These are phyloP conservation scores for Globisporangium recalcitrans DNA, from an alignment of 352 stramenopile species.

Conservation along the genomic window DNA sequence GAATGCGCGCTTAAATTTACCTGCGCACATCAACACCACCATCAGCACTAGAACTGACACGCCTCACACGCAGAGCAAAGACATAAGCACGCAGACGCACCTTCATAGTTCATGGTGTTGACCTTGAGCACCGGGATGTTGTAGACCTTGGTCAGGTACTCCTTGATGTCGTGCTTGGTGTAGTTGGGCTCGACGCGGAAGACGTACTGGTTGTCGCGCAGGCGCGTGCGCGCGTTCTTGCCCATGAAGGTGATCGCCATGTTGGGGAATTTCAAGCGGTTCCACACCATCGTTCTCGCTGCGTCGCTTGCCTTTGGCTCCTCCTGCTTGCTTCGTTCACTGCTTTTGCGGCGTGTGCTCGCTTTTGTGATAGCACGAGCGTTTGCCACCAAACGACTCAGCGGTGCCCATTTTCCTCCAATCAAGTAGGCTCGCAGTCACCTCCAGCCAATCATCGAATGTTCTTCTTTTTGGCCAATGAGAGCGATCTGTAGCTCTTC, in stretches of 20 bases:
- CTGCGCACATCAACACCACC: constrained; percentile 20
- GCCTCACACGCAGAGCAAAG: no score
- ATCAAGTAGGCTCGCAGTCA: not conserved
- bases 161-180: constrained; percentile 97
- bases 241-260: constrained; percentile 86
- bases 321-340: not conserved
- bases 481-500: not conserved
- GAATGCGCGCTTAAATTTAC: constrained; percentile 88
- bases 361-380: not conserved
- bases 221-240: constrained; percentile 71
- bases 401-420: constrained; percentile 14
- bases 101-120: constrained; percentile 94
- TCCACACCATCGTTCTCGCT: constrained; percentile 70
- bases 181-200: constrained; percentile 94
- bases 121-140: constrained; percentile 92
- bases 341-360: not conserved
- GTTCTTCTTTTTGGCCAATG: constrained; percentile 25
- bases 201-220: constrained; percentile 82
- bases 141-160: constrained; percentile 97
- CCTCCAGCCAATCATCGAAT: constrained; percentile 24
- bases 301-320: constrained; percentile 1
- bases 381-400: constrained; percentile 1
- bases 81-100: constrained; percentile 34
- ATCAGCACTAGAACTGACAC: no score
- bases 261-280: constrained; percentile 82